Evolutionary conservation across 352 stramenopile species (phyloP), one percentile per base, ranked within the genome.

Genomic region (Pythium scleroteichum): DNA sequence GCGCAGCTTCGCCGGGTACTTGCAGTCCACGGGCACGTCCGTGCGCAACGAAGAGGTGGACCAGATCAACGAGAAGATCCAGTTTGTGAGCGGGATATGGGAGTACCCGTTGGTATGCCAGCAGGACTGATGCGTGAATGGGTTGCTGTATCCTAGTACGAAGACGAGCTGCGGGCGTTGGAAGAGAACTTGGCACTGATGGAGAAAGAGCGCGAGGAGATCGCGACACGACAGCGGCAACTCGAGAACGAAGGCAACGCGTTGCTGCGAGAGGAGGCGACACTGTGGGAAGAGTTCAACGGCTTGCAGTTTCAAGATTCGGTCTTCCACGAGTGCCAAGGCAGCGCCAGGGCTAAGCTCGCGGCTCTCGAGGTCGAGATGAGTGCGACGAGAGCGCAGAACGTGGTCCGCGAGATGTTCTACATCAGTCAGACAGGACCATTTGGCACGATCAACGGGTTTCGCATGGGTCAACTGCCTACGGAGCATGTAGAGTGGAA

Each of bases 391-490:
- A 76, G 82, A 50, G 66, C 78, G 26, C 56, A 87, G 32, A 92
- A 90, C 39, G 73, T 92, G 32, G 61, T 91, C 13, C 80, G 68
- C 1, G 87, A 94, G 49, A 79, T 88, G 68, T 96, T 95, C 49
- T 62, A 72, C 38, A 95, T 96, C 59, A 71, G 78, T 9, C 74
- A 90, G 53, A 81, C 73, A 45, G 87, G 86, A 7, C 68, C 66
- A 13, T 93, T 94, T 62, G 87, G 81, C 20, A 94, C 80, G 23
- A 93, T 96, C 63, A 96, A 95, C 53, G 76, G 78, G 16, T 95
- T 96, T 59, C 75, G 84, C 19, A 71, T 96, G 61, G 87, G 87
- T 3, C 81, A 88, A 45, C 63, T 87, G 41, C 54, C 76, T 1
- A 74, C 66, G 0, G 65, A 74, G 13, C 68, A 84, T 6, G 70